Evolutionary conservation across 768 basidiomycete genomes (phyloP).

Genomic region (Boletales sp.): DNA sequence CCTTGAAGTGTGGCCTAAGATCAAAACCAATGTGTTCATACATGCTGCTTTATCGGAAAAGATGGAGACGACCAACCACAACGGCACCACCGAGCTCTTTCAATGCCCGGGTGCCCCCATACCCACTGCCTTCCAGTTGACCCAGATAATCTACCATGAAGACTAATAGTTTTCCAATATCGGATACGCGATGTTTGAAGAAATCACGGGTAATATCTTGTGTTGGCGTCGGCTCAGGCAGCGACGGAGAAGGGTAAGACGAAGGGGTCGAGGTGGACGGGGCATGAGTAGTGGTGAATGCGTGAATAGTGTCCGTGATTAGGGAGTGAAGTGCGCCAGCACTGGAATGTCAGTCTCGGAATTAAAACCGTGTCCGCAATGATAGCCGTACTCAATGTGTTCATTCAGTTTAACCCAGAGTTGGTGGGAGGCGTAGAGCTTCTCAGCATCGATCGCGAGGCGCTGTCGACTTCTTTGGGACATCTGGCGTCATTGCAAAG

Average conservation of each 20-base stretch:
- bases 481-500: slow-evolving; percentile 46
- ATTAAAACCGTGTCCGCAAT: not conserved
- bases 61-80: slow-evolving; percentile 45
- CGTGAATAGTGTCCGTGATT: slow-evolving; percentile 65
- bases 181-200: slow-evolving; percentile 65
- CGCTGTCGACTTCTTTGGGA: slow-evolving; percentile 74
- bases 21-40: not conserved
- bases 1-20: slow-evolving; percentile 67
- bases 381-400: slow-evolving; percentile 16
- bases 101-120: slow-evolving; percentile 19
- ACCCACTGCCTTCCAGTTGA: slow-evolving; percentile 23
- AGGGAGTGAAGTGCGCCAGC: slow-evolving; percentile 56
- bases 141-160: slow-evolving; percentile 43
- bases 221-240: slow-evolving; percentile 48
- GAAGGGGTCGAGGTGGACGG: slow-evolving; percentile 12
- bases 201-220: slow-evolving; percentile 81
- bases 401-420: slow-evolving; percentile 80
- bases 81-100: slow-evolving; percentile 46
- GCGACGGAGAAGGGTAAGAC: slow-evolving; percentile 25
- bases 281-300: slow-evolving; percentile 52
- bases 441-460: slow-evolving; percentile 81
- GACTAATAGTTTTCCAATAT: slow-evolving; percentile 66
- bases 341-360: slow-evolving; percentile 30
- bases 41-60: not conserved
- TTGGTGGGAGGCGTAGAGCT: slow-evolving; percentile 74